Evolutionary conservation across 108 stramenopile genomes (phyloP).

Genomic region (Cyclotella kingstonii): DNA sequence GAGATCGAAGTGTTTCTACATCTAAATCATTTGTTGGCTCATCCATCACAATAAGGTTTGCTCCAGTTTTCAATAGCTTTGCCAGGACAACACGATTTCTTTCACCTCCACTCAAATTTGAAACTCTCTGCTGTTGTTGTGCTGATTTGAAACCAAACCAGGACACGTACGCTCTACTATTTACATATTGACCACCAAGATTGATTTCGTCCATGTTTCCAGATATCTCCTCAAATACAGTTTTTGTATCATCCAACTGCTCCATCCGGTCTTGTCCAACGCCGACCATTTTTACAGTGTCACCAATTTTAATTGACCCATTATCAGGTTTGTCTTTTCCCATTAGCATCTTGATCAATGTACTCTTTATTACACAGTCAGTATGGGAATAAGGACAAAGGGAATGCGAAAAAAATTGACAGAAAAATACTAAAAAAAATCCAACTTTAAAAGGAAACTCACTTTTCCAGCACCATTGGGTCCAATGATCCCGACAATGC

Average conservation of each 20-base stretch:
- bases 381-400: not conserved
- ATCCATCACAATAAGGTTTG: constrained; percentile 87
- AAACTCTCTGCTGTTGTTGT: constrained; percentile 84
- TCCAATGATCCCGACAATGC: constrained; percentile 88
- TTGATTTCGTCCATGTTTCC: constrained; percentile 83
- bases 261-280: constrained; percentile 94
- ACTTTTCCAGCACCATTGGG: constrained; percentile 22
- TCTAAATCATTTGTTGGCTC: constrained; percentile 94
- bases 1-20: constrained; percentile 78
- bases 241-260: constrained; percentile 79
- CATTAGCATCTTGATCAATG: constrained; percentile 88
- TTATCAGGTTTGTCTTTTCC: constrained; percentile 79
- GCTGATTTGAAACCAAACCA: constrained; percentile 93
- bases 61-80: constrained; percentile 83
- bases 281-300: constrained; percentile 85
- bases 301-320: constrained; percentile 80
- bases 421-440: not conserved
- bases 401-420: not conserved
- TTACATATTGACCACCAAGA: constrained; percentile 75
- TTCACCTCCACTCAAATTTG: constrained; percentile 89
- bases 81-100: constrained; percentile 92
- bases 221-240: constrained; percentile 88
- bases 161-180: constrained; percentile 81
- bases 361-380: constrained; percentile 25
- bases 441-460: not conserved